phyloP scores from a whole-genome alignment of 2,329 filamentous ascomycete genomes.

The Chaetomium globosum region DNA sequence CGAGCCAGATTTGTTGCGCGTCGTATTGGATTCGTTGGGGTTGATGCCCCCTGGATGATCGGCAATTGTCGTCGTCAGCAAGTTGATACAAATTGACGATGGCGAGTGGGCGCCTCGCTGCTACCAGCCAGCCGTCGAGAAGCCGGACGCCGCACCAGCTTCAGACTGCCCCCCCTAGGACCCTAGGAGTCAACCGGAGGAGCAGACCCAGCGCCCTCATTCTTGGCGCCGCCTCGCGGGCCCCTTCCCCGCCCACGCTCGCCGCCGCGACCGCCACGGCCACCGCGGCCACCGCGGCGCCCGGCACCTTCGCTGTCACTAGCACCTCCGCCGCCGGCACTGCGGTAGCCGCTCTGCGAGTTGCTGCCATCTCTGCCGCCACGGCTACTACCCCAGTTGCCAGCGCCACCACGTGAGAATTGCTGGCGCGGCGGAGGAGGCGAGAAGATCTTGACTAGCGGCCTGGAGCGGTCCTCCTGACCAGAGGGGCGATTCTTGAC shows the following conservation, averaged over 20 bases:
- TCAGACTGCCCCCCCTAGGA: background rate
- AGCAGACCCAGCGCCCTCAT: conserved; percentile 52
- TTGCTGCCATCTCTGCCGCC: conserved; percentile 59
- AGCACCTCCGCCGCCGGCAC: conserved; percentile 78
- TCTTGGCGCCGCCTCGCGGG: conserved; percentile 61
- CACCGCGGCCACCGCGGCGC: conserved; percentile 57
- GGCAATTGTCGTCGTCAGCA: background rate
- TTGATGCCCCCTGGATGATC: background rate
- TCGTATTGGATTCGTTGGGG: background rate
- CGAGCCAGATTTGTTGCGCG: background rate
- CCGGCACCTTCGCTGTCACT: conserved; percentile 65
- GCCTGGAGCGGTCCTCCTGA: conserved; percentile 73
- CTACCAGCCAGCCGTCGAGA: background rate
- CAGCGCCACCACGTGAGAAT: conserved; percentile 65
- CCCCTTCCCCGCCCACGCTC: conserved; percentile 62
- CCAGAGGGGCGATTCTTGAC: conserved; percentile 66
- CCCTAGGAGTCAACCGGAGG: conserved; percentile 17
- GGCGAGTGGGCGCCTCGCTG: background rate
- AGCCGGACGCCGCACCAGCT: background rate
- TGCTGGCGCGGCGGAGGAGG: conserved; percentile 59
- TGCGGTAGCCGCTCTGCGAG: conserved; percentile 76
- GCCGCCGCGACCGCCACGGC: conserved; percentile 57
- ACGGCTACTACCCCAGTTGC: conserved; percentile 67
- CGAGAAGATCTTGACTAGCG: conserved; percentile 81
- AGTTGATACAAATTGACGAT: background rate